Evolutionary conservation across 768 basidiomycete genomes (phyloP), one percentile per base, ranked within the genome.

Genomic region (Pleurotus tuber-regium): DNA sequence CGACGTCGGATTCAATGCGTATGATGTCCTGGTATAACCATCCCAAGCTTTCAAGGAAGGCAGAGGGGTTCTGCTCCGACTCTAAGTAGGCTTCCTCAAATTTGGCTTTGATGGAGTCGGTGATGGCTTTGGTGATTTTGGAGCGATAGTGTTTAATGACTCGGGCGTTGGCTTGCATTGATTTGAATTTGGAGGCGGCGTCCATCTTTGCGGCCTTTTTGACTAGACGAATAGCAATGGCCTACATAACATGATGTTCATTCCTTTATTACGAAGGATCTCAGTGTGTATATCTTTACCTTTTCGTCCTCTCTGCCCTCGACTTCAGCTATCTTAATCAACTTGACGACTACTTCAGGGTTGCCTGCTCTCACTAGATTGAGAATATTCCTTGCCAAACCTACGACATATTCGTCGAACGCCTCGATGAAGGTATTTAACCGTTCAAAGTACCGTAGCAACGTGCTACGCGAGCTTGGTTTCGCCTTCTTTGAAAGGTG

Each of bases 21-120:
- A 94, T 86, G 60, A 98, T 78, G 64, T 99, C 97, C 63, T 97
- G 86, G 69, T 95, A 98, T 58, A 98, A 80, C 92, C 94, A 99
- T 21, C 78, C 77, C 10, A 98, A 70, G 49, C 79, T 79, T 21
- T 87, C 84, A 49, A 98, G 73, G 69, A 97, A 98, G 0, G 68
- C 74, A 18, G 80, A 70, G 6, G 89, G 84, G 57, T 92, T 76
- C 19, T 79, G 75, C 55, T 83, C 75, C 57, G 84, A 77, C 23
- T 73, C 77, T 43, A 75, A 71, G 61, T 83, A 90, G 2, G 84
- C 84, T 4, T 76, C 74, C 2, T 87, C 79, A 61, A 96, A 90
- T 51, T 80, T 79, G 24, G 71, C 72, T 52, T 82, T 79, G 60
- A 96, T 87, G 4, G 92, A 87, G 12, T 87, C 82, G 1, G 79